These are phyloP conservation scores for Dysphania ambrosioides DNA, from an alignment of 148 eudicot species.

Conservation along the genomic window DNA sequence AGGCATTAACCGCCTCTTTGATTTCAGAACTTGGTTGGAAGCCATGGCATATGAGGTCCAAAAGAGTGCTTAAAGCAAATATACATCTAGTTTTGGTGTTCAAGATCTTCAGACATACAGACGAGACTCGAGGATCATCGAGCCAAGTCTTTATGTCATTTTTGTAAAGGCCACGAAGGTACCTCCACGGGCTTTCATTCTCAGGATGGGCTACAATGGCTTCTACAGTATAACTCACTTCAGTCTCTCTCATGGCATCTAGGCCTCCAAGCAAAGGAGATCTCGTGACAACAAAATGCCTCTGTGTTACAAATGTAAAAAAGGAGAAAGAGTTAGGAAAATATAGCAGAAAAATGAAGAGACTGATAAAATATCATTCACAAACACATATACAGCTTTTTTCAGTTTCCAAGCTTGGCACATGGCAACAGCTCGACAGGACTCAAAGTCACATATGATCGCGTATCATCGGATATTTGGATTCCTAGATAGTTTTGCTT, in stretches of 20 bases:
- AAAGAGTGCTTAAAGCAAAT: conserved; percentile 65
- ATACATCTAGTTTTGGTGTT: conserved; percentile 34
- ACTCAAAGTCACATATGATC: too few relatives aligned
- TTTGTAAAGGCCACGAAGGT: conserved; percentile 85
- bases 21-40: conserved; percentile 61
- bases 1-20: conserved; percentile 48
- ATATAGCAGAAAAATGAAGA: not conserved
- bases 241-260: conserved; percentile 69
- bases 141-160: conserved; percentile 44
- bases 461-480: too few relatives aligned
- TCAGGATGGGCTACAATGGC: conserved; percentile 68
- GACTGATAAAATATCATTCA: too few relatives aligned
- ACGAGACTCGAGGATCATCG: conserved; percentile 56
- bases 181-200: conserved; percentile 96
- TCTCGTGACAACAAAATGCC: conserved; percentile 78
- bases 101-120: conserved; percentile 62
- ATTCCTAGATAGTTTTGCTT: too few relatives aligned
- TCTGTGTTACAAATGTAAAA: conserved; percentile 35
- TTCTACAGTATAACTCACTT: conserved; percentile 65
- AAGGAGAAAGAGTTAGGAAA: not conserved
- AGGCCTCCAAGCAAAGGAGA: conserved; percentile 84
- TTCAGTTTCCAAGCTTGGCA: too few relatives aligned
- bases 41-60: conserved; percentile 73
- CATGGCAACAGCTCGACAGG: too few relatives aligned
- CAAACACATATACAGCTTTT: too few relatives aligned